These are phyloP conservation scores for Pseudozyma tsukubaensis DNA, from an alignment of 1,284 basidiomycete species.

Conservation along the genomic window DNA sequence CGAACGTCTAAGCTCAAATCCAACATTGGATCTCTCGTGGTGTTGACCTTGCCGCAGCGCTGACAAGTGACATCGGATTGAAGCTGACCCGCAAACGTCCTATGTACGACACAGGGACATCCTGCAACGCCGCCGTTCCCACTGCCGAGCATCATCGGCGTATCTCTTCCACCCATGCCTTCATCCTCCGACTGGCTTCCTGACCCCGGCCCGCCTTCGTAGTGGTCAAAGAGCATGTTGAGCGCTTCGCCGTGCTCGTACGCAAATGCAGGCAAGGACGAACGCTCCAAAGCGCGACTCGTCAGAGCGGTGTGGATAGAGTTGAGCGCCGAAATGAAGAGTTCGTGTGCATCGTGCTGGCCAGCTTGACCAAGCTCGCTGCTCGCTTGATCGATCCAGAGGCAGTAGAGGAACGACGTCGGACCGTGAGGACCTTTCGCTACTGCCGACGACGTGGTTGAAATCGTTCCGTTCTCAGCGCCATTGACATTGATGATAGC, in stretches of 20 bases:
- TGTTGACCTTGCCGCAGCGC: constrained; percentile 78
- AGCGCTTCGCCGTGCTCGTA: constrained; percentile 46
- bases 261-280: constrained; percentile 44
- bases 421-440: constrained; percentile 78
- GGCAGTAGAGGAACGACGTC: constrained; percentile 82
- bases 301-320: constrained; percentile 61
- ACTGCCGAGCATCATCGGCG: constrained; percentile 11
- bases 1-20: constrained; percentile 87
- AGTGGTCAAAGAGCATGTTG: constrained; percentile 51
- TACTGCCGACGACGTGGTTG: background rate
- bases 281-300: constrained; percentile 42
- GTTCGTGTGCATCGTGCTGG: constrained; percentile 92
- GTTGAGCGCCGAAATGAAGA: constrained; percentile 67
- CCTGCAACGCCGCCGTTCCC: constrained; percentile 37
- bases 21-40: constrained; percentile 87
- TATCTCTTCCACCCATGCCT: constrained; percentile 18
- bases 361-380: constrained; percentile 87
- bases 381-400: constrained; percentile 80
- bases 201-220: constrained; percentile 36
- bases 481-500: constrained; percentile 56
- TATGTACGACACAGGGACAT: constrained; percentile 92
- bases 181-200: constrained; percentile 46
- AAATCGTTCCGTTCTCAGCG: constrained; percentile 13
- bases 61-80: constrained; percentile 91
- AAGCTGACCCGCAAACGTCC: constrained; percentile 86